Base-by-base conservation (phyloP, 2,329 filamentous ascomycete species). In the Lojkania enalia region DNA sequence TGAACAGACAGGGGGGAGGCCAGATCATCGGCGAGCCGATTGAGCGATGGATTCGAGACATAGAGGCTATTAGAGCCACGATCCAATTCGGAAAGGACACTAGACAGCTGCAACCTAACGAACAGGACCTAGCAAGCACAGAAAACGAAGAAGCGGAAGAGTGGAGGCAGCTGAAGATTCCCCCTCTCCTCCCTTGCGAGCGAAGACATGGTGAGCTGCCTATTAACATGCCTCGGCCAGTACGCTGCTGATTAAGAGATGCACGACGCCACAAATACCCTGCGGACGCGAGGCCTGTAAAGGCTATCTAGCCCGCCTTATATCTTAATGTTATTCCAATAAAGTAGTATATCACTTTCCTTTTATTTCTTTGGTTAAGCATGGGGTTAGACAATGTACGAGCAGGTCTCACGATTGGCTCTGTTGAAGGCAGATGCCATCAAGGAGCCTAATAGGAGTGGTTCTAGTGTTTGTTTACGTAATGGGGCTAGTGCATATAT, bases 351-450 rank as follows among this genome's bases (percentile, higher is more conserved):
- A 46, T 42, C 29, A 33, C 40, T 47, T 42, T 47, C 27, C 25
- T 42, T 52, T 44, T n/a, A 21, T 53, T 48, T 50, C 47, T 39
- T 50, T 39, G 42, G 50, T 54, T 54, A 29, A 54, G 51, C 51
- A 54, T 48, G 51, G 41, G 14, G 51, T 46, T 51, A 46, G 47
- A 30, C 21, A 50, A 18, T 5, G 5, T 46, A 48, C 32, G 3
- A 49, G 36, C 47, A 50, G 50, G 43, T 51, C 47, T 50, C 44
- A 53, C 33, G 32, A 44, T 53, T 48, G 48, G 48, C n/a, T n/a
- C n/a, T n/a, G n/a, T n/a, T n/a, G n/a, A n/a, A n/a, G n/a, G n/a
- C n/a, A n/a, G n/a, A n/a, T n/a, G n/a, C n/a, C n/a, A n/a, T n/a
- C n/a, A n/a, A n/a, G n/a, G n/a, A n/a, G n/a, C n/a, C n/a, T n/a